Conservation (phyloP, 371 early-diverging fungal genomes). For the Rhizopus arrhizus region DNA sequence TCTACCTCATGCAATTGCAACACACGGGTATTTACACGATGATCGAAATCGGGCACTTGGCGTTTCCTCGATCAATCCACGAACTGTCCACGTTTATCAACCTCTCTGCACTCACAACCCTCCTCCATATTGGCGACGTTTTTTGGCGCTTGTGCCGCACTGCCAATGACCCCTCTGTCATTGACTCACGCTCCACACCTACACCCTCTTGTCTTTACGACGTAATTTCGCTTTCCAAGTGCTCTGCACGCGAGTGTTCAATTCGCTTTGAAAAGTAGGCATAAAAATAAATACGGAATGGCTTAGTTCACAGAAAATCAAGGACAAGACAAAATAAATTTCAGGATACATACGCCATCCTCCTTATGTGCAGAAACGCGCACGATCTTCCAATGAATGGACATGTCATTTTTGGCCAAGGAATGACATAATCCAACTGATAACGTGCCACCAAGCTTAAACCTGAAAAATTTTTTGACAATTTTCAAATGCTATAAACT, state of each 20-base stretch:
- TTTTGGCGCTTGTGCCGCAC: not conserved
- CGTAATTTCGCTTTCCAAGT: not conserved
- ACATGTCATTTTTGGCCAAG: too few species aligned
- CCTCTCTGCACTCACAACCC: not conserved
- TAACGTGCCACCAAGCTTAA: too few species aligned
- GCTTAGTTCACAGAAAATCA: too few species aligned
- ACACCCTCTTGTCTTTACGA: not conserved
- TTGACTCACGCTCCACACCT: not conserved
- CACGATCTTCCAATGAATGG: too few species aligned
- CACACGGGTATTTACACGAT: not conserved
- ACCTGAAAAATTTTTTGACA: too few species aligned
- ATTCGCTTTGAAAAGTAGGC: not conserved
- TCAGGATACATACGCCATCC: too few species aligned
- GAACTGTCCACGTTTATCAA: not conserved
- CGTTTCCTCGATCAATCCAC: not conserved
- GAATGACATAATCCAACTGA: too few species aligned
- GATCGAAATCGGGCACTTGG: not conserved
- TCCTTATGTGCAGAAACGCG: too few species aligned
- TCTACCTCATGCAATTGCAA: not conserved
- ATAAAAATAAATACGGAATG: not conserved
- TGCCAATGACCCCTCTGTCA: not conserved
- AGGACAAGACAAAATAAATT: too few species aligned
- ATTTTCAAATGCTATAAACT: too few species aligned
- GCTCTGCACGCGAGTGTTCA: not conserved
- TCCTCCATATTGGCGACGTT: not conserved